phyloP scores from a whole-genome alignment of 73 alveolate species.

The Stentor roeselii region DNA sequence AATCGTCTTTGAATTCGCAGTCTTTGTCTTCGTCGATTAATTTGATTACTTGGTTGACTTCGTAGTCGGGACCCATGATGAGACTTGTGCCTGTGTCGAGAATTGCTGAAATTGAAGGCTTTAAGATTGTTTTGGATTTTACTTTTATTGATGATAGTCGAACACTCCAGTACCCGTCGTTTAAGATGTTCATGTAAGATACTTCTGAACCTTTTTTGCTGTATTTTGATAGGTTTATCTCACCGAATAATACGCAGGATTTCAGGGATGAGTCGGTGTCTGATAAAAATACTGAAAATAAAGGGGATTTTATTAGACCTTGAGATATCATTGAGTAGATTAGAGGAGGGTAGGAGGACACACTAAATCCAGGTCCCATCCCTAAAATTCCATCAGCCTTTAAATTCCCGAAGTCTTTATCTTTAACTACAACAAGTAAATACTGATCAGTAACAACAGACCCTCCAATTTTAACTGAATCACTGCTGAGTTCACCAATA shows the following conservation, averaged over 20 bases:
- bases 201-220: background rate
- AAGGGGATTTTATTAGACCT: background rate
- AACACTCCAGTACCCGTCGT: conserved; percentile 20
- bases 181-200: background rate
- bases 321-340: background rate
- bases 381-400: conserved; percentile 34
- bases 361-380: conserved; percentile 1
- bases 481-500: conserved; percentile 4
- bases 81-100: conserved; percentile 29
- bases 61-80: conserved; percentile 1
- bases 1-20: background rate
- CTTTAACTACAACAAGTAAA: background rate
- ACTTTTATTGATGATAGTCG: background rate
- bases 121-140: background rate
- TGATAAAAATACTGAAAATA: conserved; percentile 16
- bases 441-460: background rate
- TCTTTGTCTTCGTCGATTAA: background rate
- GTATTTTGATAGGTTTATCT: background rate
- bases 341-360: background rate
- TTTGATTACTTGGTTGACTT: background rate
- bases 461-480: conserved; percentile 13
- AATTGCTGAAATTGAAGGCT: conserved; percentile 6
- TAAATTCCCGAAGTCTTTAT: background rate
- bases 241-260: conserved; percentile 13
- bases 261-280: background rate